Evolutionary conservation across 1,139 yeast genomes (phyloP).

Genomic region (Schwanniomyces etchellsii): DNA sequence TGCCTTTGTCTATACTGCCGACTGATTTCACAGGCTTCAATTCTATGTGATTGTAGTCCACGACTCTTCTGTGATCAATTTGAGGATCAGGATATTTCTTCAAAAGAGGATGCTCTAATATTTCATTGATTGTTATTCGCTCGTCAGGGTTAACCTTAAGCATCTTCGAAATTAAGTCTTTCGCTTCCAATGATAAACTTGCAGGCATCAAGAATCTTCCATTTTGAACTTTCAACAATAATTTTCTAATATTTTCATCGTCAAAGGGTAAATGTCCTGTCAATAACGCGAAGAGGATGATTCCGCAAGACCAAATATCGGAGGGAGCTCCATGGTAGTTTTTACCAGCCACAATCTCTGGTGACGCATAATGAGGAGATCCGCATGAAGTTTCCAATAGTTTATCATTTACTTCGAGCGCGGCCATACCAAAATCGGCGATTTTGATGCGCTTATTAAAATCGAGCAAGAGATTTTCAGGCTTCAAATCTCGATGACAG

Average conservation of each 20-base stretch:
- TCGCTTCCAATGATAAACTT: constrained; percentile 74
- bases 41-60: constrained; percentile 25
- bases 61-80: constrained; percentile 12
- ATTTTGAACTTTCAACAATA: constrained; percentile 82
- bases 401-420: constrained; percentile 80
- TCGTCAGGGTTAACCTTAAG: constrained; percentile 72
- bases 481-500: constrained; percentile 93
- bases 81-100: constrained; percentile 57
- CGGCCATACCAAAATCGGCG: constrained; percentile 99
- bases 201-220: constrained; percentile 85
- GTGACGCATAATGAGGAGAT: constrained; percentile 97
- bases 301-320: constrained; percentile 98
- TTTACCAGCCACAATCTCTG: constrained; percentile 93
- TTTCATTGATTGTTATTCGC: constrained; percentile 70
- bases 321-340: constrained; percentile 95
- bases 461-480: constrained; percentile 87
- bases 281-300: constrained; percentile 83
- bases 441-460: constrained; percentile 85
- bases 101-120: constrained; percentile 74
- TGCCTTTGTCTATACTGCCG: constrained; percentile 71
- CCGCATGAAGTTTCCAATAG: constrained; percentile 95
- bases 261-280: constrained; percentile 97
- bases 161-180: constrained; percentile 79
- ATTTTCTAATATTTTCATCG: constrained; percentile 85
- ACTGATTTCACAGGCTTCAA: constrained; percentile 45